Conservation (phyloP, 805 yeast species). For the Candida gorgasii region DNA sequence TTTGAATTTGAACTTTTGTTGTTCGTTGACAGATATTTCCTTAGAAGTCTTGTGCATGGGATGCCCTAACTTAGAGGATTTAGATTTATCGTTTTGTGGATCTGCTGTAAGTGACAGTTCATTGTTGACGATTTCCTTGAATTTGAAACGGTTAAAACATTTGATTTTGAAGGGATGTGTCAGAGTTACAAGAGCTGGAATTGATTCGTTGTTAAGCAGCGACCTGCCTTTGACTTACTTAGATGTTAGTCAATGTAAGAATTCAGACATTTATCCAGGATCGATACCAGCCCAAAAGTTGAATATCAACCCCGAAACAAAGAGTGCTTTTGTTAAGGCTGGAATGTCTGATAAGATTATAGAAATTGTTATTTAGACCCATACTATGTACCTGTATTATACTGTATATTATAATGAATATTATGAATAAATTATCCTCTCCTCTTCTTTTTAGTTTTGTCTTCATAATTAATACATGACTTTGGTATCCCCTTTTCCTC, state of each 20-base stretch:
- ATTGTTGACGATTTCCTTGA: conserved; percentile 56
- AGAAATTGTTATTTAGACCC: conserved; percentile 50
- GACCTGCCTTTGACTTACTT: conserved; percentile 52
- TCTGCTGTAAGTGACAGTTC: conserved; percentile 77
- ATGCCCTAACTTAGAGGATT: conserved; percentile 52
- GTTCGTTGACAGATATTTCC: conserved; percentile 69
- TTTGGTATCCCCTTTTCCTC: conserved; percentile 62
- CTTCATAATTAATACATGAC: conserved; percentile 64
- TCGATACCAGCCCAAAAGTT: conserved; percentile 58
- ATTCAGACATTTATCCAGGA: conserved; percentile 64
- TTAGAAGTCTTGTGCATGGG: conserved; percentile 66
- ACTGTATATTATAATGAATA: conserved; percentile 11
- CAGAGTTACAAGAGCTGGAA: conserved; percentile 75
- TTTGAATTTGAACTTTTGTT: conserved; percentile 70
- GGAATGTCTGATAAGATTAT: conserved; percentile 55
- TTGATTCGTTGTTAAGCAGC: conserved; percentile 64
- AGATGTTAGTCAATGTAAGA: conserved; percentile 71
- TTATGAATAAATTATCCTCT: conserved; percentile 8
- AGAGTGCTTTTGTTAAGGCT: conserved; percentile 59
- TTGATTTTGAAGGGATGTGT: conserved; percentile 68
- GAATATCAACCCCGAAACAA: conserved; percentile 49
- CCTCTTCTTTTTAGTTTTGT: conserved; percentile 58
- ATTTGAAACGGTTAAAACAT: conserved; percentile 48
- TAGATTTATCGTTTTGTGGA: conserved; percentile 75
- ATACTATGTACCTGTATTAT: conserved; percentile 3